Base-by-base conservation (phyloP, 306 rosid species). In the Vigna mungo region DNA sequence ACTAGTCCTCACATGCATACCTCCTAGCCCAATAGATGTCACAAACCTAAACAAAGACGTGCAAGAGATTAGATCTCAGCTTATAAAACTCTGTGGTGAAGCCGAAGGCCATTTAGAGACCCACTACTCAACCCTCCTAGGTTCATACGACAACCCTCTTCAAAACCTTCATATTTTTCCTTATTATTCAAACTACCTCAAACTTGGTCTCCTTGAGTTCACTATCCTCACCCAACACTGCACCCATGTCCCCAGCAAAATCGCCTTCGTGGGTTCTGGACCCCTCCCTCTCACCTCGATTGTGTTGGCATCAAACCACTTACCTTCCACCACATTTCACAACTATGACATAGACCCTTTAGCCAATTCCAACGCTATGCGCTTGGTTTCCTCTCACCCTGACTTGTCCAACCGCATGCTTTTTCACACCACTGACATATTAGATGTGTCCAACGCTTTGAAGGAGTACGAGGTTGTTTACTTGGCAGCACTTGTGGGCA, bases 191-290 rank as follows among this genome's bases (percentile, higher is more conserved):
- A 94, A 94, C 47, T 92, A 94, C 86, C 88, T 90, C 79, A 94
- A 90, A 46, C 98, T 94, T 18, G 71, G 79, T 80, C 89, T 81
- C 18, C 98, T 94, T 9, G 98, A 94, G 48, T 88, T 73, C 88
- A 76, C 79, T 4, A 82, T 90, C 85, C 90, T 94, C 1, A 48
- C 27, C 78, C 93, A 84, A 56, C 88, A 94, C 82, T 60, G 32
- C 36, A 20, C 80, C 12, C 72, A 71, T 17, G 77, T 15, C 16
- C 92, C 93, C 0, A 51, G 3, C 49, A 62, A 85, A 15, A 78
- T 92, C 9, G 97, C 97, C 75, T 94, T 92, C 39, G 81, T 92
- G n/a, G 98, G 98, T 34, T 94, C 98, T 0, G 97, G 98, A 14
- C 96, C 98, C 0, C 98, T 92, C 36, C 97, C 98, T 6, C 86